Percentiles rank a stretch among this genome's conserved stretches.
phyloP scores from a whole-genome alignment of 805 yeast species.

The Lipomyces sp. region DNA sequence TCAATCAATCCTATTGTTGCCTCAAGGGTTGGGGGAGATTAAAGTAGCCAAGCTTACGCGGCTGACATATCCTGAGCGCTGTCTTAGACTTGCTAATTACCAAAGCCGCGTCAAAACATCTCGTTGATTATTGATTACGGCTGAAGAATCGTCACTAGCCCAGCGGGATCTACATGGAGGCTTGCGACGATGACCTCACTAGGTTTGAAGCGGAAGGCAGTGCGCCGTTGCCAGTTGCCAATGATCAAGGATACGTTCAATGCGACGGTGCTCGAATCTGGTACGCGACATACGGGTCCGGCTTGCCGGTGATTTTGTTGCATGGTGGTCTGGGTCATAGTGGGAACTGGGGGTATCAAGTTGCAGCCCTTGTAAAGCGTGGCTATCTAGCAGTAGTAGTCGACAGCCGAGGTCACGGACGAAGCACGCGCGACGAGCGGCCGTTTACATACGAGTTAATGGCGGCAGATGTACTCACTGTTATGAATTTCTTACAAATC shows the following conservation, averaged over 20 bases:
- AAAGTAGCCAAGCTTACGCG: too few relatives aligned
- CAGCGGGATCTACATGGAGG: background rate
- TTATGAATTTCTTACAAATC: background rate
- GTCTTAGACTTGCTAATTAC: too few relatives aligned
- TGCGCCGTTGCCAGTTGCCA: background rate
- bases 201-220: constrained; percentile 2
- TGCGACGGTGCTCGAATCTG: constrained; percentile 8
- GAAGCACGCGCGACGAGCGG: constrained; percentile 5
- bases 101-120: too few relatives aligned
- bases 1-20: too few relatives aligned
- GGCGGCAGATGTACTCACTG: constrained; percentile 4
- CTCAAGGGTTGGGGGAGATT: too few relatives aligned
- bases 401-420: constrained; percentile 9
- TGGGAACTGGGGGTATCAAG: constrained; percentile 9
- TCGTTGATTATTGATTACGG: too few relatives aligned
- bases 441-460: constrained; percentile 4
- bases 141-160: too few relatives aligned
- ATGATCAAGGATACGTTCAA: background rate
- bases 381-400: constrained; percentile 5
- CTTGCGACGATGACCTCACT: constrained; percentile 4
- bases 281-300: constrained; percentile 7
- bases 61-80: too few relatives aligned
- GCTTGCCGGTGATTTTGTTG: constrained; percentile 3
- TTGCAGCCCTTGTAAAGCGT: background rate
- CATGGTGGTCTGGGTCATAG: constrained; percentile 7